Evolutionary conservation across 495 filamentous ascomycete species (phyloP), one percentile per base, ranked within the genome.

Genomic region (Bacidia rubella): DNA sequence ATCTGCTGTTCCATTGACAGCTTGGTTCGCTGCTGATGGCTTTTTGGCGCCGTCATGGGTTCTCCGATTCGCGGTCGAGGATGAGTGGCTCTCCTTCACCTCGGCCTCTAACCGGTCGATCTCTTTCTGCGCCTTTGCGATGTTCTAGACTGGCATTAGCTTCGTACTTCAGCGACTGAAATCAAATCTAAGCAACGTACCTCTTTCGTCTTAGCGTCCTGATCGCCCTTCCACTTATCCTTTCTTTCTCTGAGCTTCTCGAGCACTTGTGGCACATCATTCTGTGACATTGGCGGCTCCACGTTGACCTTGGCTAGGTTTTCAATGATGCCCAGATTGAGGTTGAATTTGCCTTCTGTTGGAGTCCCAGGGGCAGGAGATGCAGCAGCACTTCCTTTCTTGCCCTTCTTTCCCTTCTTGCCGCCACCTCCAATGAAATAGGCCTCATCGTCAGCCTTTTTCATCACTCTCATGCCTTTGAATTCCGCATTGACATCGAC

Each of bases 351-450:
- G 62, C 72, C 70, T 49, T 72, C 63, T 25, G 71, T 60, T 21
- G 73, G 64, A 15, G 68, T 60, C 51, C 62, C 61, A 40, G 68
- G 59, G 22, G 74, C 70, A 49, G 73, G 62, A 43, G 70, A 66
- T 20, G 65, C 68, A 45, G 68, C 64, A 50, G 67, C 69, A 32
- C 65, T 67, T 59, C 81, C 82, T 70, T 86, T 88, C 65, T 81
- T 81, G 59, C 86, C 87, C 78, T 93, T 94, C 67, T 90, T 90
- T 62, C 90, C 90, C 72, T 83, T 86, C 80, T 95, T 95, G n/a
- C 80, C 80, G 25, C 77, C 78, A 42, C 73, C 78, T 15, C 87
- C 85, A 29, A 81, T 74, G 41, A 96, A 83, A 74, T 93, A 96
- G 55, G 86, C 82, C 47, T 94, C 87, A 11, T 81, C 78, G 49